Evolutionary conservation across 1,139 yeast genomes (phyloP), one percentile per base, ranked within the genome.

Genomic region (Lipomyces yarrowii): DNA sequence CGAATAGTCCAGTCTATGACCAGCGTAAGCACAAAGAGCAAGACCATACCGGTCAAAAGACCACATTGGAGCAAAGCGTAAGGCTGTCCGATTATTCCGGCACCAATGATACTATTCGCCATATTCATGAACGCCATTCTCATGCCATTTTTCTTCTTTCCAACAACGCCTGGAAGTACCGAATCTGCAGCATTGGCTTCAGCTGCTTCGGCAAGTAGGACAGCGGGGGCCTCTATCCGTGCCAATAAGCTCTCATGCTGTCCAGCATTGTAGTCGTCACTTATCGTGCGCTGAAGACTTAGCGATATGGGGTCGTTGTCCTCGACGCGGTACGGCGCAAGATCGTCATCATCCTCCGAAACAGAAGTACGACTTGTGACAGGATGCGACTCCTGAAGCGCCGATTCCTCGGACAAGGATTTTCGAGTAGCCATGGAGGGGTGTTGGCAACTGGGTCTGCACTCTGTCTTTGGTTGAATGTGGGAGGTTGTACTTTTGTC

Each of bases 121-220:
- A 93, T 92, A 77, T 93, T 93, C 96, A 93, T 90, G 74, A 93
- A 92, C 13, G 98, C 98, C 92, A 90, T 89, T 69, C 84, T 84
- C 84, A 92, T 82, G 69, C 80, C 83, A n/a, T 80, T 77, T 67
- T 79, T 79, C 53, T 35, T 33, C 51, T 57, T 18, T 11, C 6
- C 56, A 7, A 6, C 39, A 10, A 15, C 54, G 8, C 59, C 60
- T 15, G 60, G 56, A 15, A 55, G 23, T 21, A 32, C 54, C 13
- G 23, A 18, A 18, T 21, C 30, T 26, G 30, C 60, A 33, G 23
- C 62, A 18, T 15, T 11, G 13, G 51, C 32, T 32, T 64, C 67
- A 3, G 39, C 35, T 5, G 61, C 67, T 23, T 32, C 18, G n/a
- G 65, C 62, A 13, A 64, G 53, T 11, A 61, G 57, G 3, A 64